Base-by-base conservation (phyloP, 495 filamentous ascomycete genomes). In the Parachaetomium inaequale region DNA sequence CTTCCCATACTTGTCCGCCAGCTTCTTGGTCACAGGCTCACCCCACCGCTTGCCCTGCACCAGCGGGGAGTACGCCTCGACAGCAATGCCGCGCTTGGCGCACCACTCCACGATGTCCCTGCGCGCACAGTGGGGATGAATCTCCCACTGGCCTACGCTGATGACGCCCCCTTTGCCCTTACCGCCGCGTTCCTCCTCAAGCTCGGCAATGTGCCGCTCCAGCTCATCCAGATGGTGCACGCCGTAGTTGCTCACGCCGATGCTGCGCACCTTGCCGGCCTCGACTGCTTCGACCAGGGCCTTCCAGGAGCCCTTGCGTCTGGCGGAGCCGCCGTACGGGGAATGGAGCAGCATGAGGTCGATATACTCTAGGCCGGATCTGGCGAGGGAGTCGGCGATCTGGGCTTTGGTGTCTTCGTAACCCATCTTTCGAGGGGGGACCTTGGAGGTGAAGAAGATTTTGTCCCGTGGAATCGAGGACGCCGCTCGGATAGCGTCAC, bases 71-170 rank as follows among this genome's bases (percentile, higher is more conserved):
- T 95, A 96, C 2, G 92, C 93, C 76, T 96, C 81, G 23, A 94
- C 75, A 29, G 92, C 75, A 7, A 93, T 80, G 21, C 85, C 84
- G 31, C 87, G 78, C 68, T 85, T 78, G 60, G 80, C 68, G 65
- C 88, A 87, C 88, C 93, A 96, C 52, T 85, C 79, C 12, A 86
- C 85, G 31, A 98, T 88, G 66, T 94, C 89, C 7, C 79, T 78
- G 12, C 93, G 79, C 4, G 85, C 78, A n/a, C 88, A 84, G 90
- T 91, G 96, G 1, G 93, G 92, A 70, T 98, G 93, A 19, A 97
- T 77, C 75, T 97, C 93, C 69, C 90, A 90, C 72, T 96, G 92
- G 12, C 89, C 90, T 8, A 96, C 89, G 54, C 84, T 86, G 67
- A 97, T 81, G 23, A 91, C 76, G 3, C 90, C 90, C 12, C 88